Evolutionary conservation across 306 rosid genomes (phyloP).

Genomic region (Citrullus mucosospermus): DNA sequence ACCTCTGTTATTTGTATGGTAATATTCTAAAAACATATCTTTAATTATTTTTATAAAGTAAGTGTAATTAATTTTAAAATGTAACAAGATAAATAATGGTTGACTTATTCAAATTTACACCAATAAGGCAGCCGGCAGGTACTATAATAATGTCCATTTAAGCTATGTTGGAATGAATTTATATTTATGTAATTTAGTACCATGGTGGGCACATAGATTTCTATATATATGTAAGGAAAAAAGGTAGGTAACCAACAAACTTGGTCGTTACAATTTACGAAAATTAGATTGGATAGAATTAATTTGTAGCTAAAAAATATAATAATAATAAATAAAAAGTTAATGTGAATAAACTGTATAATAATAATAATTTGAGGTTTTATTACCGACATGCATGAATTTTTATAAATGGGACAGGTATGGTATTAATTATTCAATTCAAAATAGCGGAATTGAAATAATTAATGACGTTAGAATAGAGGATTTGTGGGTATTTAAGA

Average conservation of each 20-base stretch:
- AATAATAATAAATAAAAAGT: too few relatives aligned
- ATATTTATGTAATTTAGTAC: not conserved
- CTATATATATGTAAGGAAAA: not conserved
- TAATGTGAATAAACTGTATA: not conserved
- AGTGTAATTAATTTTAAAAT: too few relatives aligned
- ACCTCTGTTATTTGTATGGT: too few relatives aligned
- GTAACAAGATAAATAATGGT: not conserved
- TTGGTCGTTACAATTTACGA: not conserved
- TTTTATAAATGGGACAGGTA: not conserved
- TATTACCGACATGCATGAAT: not conserved
- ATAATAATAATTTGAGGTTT: not conserved
- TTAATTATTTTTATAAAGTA: too few relatives aligned
- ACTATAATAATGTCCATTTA: not conserved
- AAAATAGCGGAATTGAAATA: not conserved
- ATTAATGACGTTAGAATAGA: not conserved
- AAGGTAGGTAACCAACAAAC: not conserved
- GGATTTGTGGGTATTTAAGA: not conserved
- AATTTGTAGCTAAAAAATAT: too few relatives aligned
- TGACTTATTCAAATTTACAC: not conserved
- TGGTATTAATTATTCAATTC: not conserved
- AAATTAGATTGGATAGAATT: too few relatives aligned
- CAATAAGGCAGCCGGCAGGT: not conserved
- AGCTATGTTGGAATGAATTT: not conserved
- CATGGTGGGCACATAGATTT: not conserved
- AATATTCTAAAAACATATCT: too few relatives aligned